Evolutionary conservation across 2,329 filamentous ascomycete species (phyloP), one percentile per base, ranked within the genome.

Genomic region (Pseudonectria buxi): DNA sequence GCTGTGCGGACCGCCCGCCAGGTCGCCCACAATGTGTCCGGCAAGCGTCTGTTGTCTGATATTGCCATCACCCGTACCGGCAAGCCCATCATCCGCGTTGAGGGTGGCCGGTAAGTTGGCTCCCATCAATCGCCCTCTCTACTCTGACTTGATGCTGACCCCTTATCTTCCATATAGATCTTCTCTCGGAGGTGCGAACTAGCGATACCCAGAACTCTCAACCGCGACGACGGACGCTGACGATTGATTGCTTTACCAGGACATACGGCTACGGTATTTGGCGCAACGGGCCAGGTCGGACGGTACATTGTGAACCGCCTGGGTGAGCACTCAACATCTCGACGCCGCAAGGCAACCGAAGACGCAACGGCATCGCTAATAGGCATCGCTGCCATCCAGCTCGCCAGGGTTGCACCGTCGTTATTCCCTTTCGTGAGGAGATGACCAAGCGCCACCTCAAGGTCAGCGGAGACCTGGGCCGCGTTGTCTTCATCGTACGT

Each of bases 401-500:
- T 52, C 82, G 86, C 46, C 80, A 88, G 68, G 92, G 92, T 81
- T 94, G 87, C 65, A 95, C 84, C 26, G 92, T 98, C 27, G 79
- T 98, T 41, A 66, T 96, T 41, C 92, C 92, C 32, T 98, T 79
- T 73, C 83, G 92, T 30, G 92, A 98, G 71, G 92, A 96, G 67
- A 96, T 95, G 89, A 73, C 83, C 52, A 96, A 96, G 76, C 83
- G 92, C 52, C 90, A 96, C 69, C 72, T 98, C 57, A 96, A 96
- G 69, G 81, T 95, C 40, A 75, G 87, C n/a, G 92, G 92, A 65
- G 92, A 98, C 65, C 72, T 98, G 42, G 92, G 92, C 44, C 78
- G 86, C 52, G 76, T 98, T 37, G 71, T 84, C 53, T 96, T 98
- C 64, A 73, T 94, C 54, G 85, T 89, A 65, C 43, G 72, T 56